Evolutionary conservation across 23 red algal species (phyloP), one percentile per base, ranked within the genome.

Genomic region (Cyanidium caldarium): DNA sequence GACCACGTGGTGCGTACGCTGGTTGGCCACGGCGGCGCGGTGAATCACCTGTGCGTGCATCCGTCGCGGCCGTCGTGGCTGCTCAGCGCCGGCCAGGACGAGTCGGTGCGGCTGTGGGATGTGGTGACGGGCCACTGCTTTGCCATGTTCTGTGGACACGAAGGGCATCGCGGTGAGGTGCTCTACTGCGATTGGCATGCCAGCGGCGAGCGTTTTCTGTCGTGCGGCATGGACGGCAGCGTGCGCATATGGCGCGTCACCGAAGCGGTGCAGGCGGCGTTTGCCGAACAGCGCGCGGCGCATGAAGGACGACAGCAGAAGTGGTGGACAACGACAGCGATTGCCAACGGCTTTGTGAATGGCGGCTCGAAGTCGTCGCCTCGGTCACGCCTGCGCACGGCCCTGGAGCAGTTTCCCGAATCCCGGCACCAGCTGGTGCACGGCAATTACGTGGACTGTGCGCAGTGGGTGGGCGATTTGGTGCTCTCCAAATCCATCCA

Each of bases 391-490:
- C 45, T 39, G 1, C 35, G 15, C 15, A 19, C 57, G 10, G 39
- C 26, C 17, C 75, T 94, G 33, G 66, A 70, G 51, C 88, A 94
- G 88, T 86, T 86, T 77, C 88, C 88, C 13, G 36, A 67, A 23
- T 86, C 81, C 45, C 67, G 70, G 17, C 77, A 70, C 1, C 77
- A 72, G 34, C 68, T 81, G 36, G 75, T 94, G 10, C 88, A 94
- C 72, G 74, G 75, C n/a, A 81, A 94, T 72, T 94, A 85, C 58
- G 81, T 94, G 2, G 88, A 94, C 66, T 94, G 88, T 45, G 88
- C 76, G 17, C 74, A 56, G 69, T 94, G 73, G 68, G 67, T 94
- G 17, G 88, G 88, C 12, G 78, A 94, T 58, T 45, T 94, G 3
- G 70, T 94, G 19, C 38, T 94, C 12, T 86, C 81, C 68, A 94